phyloP scores from a whole-genome alignment of 2,329 filamentous ascomycete species.

The Parastagonospora avenae region DNA sequence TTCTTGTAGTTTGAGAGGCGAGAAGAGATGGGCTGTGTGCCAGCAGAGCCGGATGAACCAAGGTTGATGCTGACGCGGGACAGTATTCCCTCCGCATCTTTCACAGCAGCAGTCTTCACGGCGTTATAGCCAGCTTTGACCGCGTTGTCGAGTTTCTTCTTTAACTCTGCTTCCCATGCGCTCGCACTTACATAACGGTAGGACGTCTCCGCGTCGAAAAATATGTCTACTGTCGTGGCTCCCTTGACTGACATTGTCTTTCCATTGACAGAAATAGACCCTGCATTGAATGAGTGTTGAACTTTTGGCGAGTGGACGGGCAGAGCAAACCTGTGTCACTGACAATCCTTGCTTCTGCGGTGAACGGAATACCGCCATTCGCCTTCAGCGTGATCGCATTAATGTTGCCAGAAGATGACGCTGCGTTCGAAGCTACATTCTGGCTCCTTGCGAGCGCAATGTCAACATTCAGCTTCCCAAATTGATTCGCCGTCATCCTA shows the following conservation, averaged over 20 bases:
- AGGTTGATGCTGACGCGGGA: conserved; percentile 6
- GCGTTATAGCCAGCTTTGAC: conserved; percentile 7
- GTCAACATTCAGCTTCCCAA: conserved; percentile 10
- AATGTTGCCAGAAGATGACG: not conserved
- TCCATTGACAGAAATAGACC: conserved; percentile 4
- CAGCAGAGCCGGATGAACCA: conserved; percentile 9
- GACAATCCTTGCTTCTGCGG: conserved; percentile 11
- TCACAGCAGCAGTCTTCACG: conserved; percentile 1
- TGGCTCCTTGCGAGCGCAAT: conserved; percentile 10
- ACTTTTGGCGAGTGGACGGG: not conserved
- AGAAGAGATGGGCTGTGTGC: conserved; percentile 3
- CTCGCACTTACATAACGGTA: conserved; percentile 10
- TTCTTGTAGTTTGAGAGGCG: conserved; percentile 10
- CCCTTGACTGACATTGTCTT: conserved; percentile 5
- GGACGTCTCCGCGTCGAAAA: conserved; percentile 16
- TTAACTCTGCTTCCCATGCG: conserved; percentile 13
- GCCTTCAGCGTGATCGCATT: conserved; percentile 7
- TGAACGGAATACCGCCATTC: conserved; percentile 6
- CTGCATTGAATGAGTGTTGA: conserved; percentile 1
- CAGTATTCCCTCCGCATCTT: conserved; percentile 3
- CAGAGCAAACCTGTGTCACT: conserved; percentile 4
- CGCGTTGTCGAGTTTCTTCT: conserved; percentile 19
- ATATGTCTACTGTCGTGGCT: conserved; percentile 16
- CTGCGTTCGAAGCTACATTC: conserved; percentile 4
- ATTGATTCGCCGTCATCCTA: conserved; percentile 4